Base-by-base conservation (phyloP, 2,329 filamentous ascomycete species). In the Bipolaris zeicola region DNA sequence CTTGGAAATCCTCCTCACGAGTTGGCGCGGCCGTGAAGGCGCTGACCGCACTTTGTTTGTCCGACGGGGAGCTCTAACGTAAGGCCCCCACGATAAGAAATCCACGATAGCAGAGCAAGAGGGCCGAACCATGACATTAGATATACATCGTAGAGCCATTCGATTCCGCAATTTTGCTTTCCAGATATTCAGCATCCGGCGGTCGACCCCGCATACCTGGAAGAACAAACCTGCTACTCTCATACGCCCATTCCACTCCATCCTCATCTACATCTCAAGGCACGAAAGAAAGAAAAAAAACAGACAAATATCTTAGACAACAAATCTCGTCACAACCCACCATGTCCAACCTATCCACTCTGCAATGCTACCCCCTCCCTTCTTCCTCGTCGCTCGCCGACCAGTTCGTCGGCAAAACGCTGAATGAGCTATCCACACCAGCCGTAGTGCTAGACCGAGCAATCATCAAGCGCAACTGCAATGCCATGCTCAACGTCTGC, bases 371-470 rank as follows among this genome's bases (percentile, higher is more conserved):
- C 43, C 68, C 69, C 2, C 60, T 67, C 28, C 55, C 68, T 7
- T 16, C 52, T 5, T 41, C 18, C 1, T 6, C 60, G 1, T 41
- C 54, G 0, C 60, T 70, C 3, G 46, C 57, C 14, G 11, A 52
- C 4, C 63, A 67, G 6, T 89, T 83, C 68, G 76, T 90, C 22
- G 87, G 87, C 55, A 84, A 86, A 64, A 81, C 78, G 2, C 78
- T 92, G 16, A 70, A 78, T 47, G 80, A 87, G 44, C 77, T 92
- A 0, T 82, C 84, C 14, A 87, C 86, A 0, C 91, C 91, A 1
- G 84, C 88, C 1, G 85, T 84, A 3, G 80, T 94, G 38, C 77
- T 94, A 13, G 89, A 94, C 71, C 73, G 86, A 10, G 85, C 86
- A 3, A 86, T 88, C 39, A 77, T 91, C 22, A 79, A 83, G 52